Percentiles rank a stretch among this genome's conserved stretches.
Conservation (phyloP, 306 rosid species). For the Adenanthera pavonina region DNA sequence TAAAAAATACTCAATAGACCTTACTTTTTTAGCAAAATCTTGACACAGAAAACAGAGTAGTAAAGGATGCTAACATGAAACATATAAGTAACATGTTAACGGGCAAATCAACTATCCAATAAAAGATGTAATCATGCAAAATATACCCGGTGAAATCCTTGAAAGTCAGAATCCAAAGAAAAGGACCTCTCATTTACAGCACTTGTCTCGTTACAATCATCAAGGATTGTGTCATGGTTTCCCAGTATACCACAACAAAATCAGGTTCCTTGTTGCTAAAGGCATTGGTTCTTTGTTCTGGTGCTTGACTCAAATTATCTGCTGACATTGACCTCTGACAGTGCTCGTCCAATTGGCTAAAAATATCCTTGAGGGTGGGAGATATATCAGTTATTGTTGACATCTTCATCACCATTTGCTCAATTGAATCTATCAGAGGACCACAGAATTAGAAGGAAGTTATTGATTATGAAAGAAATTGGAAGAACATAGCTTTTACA, state of each 20-base stretch:
- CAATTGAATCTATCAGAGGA: background rate
- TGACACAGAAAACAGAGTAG: background rate
- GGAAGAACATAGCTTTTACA: background rate
- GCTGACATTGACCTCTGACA: background rate
- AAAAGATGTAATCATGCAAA: background rate
- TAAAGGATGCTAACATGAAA: background rate
- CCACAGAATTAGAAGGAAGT: background rate
- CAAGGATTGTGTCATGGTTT: background rate
- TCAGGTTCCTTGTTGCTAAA: background rate
- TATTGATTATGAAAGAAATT: background rate
- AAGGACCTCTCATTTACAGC: background rate
- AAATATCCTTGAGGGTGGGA: conserved; percentile 7
- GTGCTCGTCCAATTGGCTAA: background rate
- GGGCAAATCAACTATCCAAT: background rate
- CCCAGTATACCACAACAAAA: background rate
- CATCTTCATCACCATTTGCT: conserved; percentile 4
- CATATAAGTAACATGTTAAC: background rate
- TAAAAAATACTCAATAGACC: background rate
- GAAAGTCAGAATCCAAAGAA: background rate
- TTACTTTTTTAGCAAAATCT: background rate
- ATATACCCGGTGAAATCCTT: background rate
- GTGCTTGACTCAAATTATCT: background rate
- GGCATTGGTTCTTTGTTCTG: background rate
- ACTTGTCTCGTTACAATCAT: background rate
- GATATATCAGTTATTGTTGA: background rate